These are phyloP conservation scores for Fusarium sp. DNA, from an alignment of 2,329 filamentous ascomycete species.

Conservation along the genomic window DNA sequence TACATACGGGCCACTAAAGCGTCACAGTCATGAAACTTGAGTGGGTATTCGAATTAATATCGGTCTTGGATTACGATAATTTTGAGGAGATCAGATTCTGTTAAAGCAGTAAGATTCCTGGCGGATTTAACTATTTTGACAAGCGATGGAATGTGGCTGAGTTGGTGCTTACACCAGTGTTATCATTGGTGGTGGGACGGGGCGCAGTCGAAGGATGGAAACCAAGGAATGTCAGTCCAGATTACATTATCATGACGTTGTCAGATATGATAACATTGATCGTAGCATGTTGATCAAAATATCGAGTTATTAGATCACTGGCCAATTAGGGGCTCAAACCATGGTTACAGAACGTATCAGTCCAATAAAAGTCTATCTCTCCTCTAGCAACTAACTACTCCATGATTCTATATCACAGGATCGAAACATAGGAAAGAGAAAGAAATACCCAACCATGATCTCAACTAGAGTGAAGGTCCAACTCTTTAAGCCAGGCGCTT, in stretches of 20 bases:
- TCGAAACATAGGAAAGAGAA: background rate
- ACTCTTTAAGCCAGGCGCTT: conserved; percentile 53
- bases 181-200: background rate
- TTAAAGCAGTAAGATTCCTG: background rate
- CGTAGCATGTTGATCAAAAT: background rate
- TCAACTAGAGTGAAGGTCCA: background rate
- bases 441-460: background rate
- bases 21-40: background rate
- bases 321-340: background rate
- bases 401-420: background rate
- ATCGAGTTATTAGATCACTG: background rate
- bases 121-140: background rate
- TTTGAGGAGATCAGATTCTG: background rate
- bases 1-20: background rate
- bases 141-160: conserved; percentile 1
- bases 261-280: background rate
- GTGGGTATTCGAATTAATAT: background rate
- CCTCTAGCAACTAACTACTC: background rate
- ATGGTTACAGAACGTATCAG: background rate
- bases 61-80: background rate
- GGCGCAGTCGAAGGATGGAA: background rate
- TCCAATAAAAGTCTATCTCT: background rate
- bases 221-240: background rate
- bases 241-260: conserved; percentile 4
- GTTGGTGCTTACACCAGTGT: background rate